These are phyloP conservation scores for Geotrichum cucujoidarum DNA, from an alignment of 1,139 yeast species.

Conservation along the genomic window DNA sequence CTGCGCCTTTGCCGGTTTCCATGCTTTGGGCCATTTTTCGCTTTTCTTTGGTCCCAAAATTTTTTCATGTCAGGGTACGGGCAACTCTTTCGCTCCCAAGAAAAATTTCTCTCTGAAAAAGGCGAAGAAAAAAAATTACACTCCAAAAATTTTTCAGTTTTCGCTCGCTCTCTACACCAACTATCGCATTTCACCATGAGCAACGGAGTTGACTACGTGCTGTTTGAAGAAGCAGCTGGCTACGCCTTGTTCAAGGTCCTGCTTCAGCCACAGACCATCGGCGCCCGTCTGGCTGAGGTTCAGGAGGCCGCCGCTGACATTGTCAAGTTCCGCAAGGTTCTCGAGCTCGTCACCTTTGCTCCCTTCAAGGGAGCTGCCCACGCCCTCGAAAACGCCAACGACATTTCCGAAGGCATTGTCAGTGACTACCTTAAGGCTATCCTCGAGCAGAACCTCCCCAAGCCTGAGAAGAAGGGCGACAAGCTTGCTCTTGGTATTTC, in stretches of 20 bases:
- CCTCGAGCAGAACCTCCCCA: conserved; percentile 86
- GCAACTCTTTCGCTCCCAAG: background rate
- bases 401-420: conserved; percentile 93
- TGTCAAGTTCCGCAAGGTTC: conserved; percentile 83
- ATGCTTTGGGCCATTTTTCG: no score
- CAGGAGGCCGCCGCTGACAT: conserved; percentile 88
- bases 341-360: conserved; percentile 91
- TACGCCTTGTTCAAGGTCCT: conserved; percentile 94
- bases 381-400: conserved; percentile 96
- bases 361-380: conserved; percentile 99
- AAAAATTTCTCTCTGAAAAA: background rate
- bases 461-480: conserved; percentile 61
- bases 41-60: no score
- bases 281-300: conserved; percentile 87
- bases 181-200: conserved; percentile 13
- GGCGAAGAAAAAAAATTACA: background rate
- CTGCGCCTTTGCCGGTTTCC: no score
- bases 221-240: conserved; percentile 98
- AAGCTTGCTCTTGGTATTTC: conserved; percentile 75
- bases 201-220: conserved; percentile 66
- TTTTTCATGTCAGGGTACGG: background rate
- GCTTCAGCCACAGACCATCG: conserved; percentile 90
- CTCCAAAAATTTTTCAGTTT: conserved; percentile 7
- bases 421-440: conserved; percentile 87
- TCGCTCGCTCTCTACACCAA: conserved; percentile 2